Base-by-base conservation (phyloP, 164 flowering plant genomes). In the Vitis amurensis region DNA sequence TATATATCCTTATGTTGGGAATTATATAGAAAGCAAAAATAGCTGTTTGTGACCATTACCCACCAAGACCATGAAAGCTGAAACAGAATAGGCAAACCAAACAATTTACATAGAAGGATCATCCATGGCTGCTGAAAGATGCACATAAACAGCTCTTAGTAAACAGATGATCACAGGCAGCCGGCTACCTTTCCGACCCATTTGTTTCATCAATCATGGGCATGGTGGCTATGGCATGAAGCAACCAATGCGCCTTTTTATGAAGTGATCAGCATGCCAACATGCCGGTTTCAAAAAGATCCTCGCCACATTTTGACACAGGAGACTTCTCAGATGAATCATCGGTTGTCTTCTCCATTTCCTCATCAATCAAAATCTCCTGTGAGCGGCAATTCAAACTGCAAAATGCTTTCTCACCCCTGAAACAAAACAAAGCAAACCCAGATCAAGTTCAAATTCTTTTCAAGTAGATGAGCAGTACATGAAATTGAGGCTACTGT, bases 51-150 rank as follows among this genome's bases (percentile, higher is more conserved):
- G 50, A 66, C 27, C 76, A 59, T 15, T 15, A 61, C 64, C 79
- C 82, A 73, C 63, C 77, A 67, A 68, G 66, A 75, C 74, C 75
- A 75, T 68, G 73, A 64, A 64, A 68, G 73, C 48, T 68, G 78
- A 64, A 75, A 73, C 68, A 64, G 51, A 64, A 63, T 49, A 58
- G 60, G 77, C 60, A 78, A 75, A 75, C 76, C 60, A 64, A 57
- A 50, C 55, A 75, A 84, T 80, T 72, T 82, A 82, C 86, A 68
- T 23, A 83, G 68, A 71, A 63, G 9, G 80, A 82, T 78, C 91
- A 81, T 84, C 89, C 82, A 81, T 80, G 89, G 89, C 91, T 83
- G 89, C 88, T 64, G 73, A 68, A 6, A 57, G 74, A 78, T 81
- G 73, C 80, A 82, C 84, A 83, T 68, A 78, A 68, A 80, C 88